A percentile compares a stretch with the other conserved stretches of the same genome.
Evolutionary conservation across 2,329 filamentous ascomycete genomes (phyloP).

Genomic region (Tolypocladium album): DNA sequence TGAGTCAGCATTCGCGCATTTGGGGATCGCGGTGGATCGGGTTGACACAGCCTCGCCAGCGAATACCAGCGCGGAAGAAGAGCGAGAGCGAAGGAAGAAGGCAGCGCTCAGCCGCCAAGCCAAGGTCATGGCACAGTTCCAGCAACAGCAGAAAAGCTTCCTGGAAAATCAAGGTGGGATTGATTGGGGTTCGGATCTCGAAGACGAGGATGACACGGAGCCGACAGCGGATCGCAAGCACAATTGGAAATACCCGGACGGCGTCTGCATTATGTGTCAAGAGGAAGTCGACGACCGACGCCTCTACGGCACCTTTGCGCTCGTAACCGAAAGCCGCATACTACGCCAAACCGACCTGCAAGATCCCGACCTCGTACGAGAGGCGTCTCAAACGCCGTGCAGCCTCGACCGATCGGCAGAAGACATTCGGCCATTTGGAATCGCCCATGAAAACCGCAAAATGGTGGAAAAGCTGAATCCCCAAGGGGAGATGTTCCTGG

Average conservation of each 20-base stretch:
- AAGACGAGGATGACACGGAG: slow-evolving; percentile 53
- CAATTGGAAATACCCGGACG: slow-evolving; percentile 78
- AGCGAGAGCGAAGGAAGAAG: slow-evolving; percentile 77
- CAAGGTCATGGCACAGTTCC: slow-evolving; percentile 94
- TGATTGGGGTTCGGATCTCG: slow-evolving; percentile 74
- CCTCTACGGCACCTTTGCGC: slow-evolving; percentile 86
- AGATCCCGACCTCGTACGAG: slow-evolving; percentile 73
- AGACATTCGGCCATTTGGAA: slow-evolving; percentile 74
- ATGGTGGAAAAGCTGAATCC: slow-evolving; percentile 66
- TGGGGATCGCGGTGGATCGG: slow-evolving; percentile 62
- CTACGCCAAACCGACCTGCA: slow-evolving; percentile 76
- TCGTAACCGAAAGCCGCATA: slow-evolving; percentile 77
- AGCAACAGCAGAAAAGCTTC: slow-evolving; percentile 94
- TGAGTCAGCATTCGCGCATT: slow-evolving; percentile 50
- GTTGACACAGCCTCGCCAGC: slow-evolving; percentile 79
- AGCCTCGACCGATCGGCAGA: slow-evolving; percentile 83
- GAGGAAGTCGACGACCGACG: slow-evolving; percentile 86
- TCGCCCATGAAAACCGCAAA: slow-evolving; percentile 76
- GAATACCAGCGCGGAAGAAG: slow-evolving; percentile 54
- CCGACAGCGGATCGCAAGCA: slow-evolving; percentile 53
- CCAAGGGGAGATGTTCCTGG: slow-evolving; percentile 57
- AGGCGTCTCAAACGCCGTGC: slow-evolving; percentile 66
- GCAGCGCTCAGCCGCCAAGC: slow-evolving; percentile 84
- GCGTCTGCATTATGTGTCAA: slow-evolving; percentile 92
- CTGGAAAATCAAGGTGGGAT: slow-evolving; percentile 78